Evolutionary conservation across 441 rosid species (phyloP).

Genomic region (Macaranga tanarius): DNA sequence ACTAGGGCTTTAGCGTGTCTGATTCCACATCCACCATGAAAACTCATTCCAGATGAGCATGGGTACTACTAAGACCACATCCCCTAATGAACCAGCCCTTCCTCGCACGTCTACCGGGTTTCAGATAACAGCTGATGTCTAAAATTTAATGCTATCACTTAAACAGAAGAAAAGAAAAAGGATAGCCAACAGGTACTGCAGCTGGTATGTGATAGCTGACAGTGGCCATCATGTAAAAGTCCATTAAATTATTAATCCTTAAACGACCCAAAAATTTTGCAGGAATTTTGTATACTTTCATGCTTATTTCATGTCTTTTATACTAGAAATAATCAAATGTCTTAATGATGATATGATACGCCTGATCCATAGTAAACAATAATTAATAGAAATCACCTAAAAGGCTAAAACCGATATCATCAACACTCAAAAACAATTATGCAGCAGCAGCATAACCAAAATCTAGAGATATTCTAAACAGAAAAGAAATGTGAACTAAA

Average conservation of each 20-base stretch:
- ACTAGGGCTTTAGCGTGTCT: not conserved
- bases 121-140: not conserved
- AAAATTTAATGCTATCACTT: not conserved
- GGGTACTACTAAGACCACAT: not conserved
- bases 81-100: not conserved
- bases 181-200: not conserved
- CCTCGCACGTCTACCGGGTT: not conserved
- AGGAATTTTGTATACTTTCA: not conserved
- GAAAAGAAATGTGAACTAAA: constrained; percentile 3
- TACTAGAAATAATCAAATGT: not conserved
- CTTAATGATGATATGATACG: not conserved
- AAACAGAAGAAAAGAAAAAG: not conserved
- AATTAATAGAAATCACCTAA: not conserved
- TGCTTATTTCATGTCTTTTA: not conserved
- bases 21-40: not conserved
- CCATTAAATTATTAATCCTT: too few species aligned
- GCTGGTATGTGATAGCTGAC: not conserved
- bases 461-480: not conserved
- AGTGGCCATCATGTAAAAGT: not conserved
- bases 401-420: not conserved
- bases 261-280: not conserved
- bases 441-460: not conserved
- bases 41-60: not conserved
- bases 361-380: not conserved
- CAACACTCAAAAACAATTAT: not conserved